Base-by-base conservation (phyloP, 2,329 filamentous ascomycete species). In the Diplodia seriata region DNA sequence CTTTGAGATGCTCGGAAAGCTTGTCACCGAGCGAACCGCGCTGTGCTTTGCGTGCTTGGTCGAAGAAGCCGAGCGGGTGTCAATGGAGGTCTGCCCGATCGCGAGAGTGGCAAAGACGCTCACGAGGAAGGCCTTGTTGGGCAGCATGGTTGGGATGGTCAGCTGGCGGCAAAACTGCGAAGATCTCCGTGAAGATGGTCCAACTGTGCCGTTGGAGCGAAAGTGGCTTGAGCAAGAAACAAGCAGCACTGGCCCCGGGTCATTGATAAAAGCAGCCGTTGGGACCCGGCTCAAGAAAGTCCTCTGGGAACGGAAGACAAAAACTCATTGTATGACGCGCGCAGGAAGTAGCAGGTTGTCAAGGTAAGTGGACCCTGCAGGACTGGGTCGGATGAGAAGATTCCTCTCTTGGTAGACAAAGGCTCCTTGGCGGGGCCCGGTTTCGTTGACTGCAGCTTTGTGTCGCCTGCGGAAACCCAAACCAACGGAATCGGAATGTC, bases 221-320 rank as follows among this genome's bases (percentile, higher is more conserved):
- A n/a, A 14, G 15, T 18, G 57, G 57, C 40, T 62, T 50, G 57
- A 62, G 57, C 57, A 49, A 62, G 40, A 40, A 50, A 62, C 57
- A 62, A 62, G 31, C 40, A 20, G 26, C 23, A 26, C 6, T 33
- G 57, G 57, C n/a, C 57, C 26, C 26, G n/a, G 31, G 40, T 11
- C 23, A 15, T 62, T 62, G 26, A 43, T 59, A 62, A 62, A n/a
- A 33, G 4, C 26, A 50, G 40, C 40, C 26, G 15, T 29, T 4
- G 14, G 23, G 7, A 18, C 4, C 12, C 20, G 47, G 7, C 18
- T 20, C 57, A 62, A 50, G 7, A 23, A 29, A n/a, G 0, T 2
- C 9, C 12, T 18, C 40, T 49, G 57, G 23, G 40, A 62, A 62
- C 57, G 40, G 57, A 62, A 50, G 31, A 18, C 14, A 12, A 49